These are phyloP conservation scores for Leccinum ochraceum DNA, from an alignment of 768 basidiomycete species.

Conservation along the genomic window DNA sequence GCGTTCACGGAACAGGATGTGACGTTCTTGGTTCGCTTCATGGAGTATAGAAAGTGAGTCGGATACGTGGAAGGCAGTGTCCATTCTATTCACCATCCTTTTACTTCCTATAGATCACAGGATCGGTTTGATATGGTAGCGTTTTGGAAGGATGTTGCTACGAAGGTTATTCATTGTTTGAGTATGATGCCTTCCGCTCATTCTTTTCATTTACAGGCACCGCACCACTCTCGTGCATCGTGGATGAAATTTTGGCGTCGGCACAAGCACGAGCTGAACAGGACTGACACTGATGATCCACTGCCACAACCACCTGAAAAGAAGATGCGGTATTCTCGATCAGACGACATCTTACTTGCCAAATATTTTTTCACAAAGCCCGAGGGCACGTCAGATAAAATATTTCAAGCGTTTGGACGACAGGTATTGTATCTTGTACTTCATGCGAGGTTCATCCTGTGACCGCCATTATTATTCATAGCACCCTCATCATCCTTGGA, in stretches of 20 bases:
- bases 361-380: constrained; percentile 71
- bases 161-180: constrained; percentile 46
- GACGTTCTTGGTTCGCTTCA: constrained; percentile 70
- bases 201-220: constrained; percentile 51
- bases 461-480: constrained; percentile 31
- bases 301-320: constrained; percentile 79
- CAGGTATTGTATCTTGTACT: constrained; percentile 43
- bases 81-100: constrained; percentile 6
- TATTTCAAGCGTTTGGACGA: constrained; percentile 80
- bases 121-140: constrained; percentile 71
- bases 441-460: not conserved
- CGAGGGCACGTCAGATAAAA: constrained; percentile 79
- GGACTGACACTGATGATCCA: constrained; percentile 65
- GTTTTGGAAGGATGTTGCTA: constrained; percentile 78
- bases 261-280: constrained; percentile 81
- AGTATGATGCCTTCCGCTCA: constrained; percentile 5
- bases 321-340: constrained; percentile 82
- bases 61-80: not conserved
- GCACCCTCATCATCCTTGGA: constrained; percentile 92
- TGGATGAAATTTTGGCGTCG: constrained; percentile 95
- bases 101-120: constrained; percentile 43
- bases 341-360: constrained; percentile 79
- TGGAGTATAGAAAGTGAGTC: constrained; percentile 73
- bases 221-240: constrained; percentile 87
- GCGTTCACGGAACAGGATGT: constrained; percentile 87